These are phyloP conservation scores for Trypanosoma congolense DNA, from an alignment of 208 protist species.

Conservation along the genomic window DNA sequence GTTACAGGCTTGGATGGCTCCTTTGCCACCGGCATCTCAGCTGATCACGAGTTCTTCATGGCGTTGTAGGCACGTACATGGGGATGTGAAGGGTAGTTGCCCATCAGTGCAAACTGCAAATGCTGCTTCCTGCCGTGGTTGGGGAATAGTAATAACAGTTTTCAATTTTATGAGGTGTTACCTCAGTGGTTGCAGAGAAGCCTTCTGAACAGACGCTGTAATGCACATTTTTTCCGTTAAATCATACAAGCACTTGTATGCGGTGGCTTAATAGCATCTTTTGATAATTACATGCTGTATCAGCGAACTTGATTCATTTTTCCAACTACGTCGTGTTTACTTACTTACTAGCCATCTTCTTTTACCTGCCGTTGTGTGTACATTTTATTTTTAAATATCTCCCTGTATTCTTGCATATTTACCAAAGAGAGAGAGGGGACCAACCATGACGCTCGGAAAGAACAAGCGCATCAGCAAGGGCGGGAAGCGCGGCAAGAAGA, in stretches of 20 bases:
- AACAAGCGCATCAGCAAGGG: slow-evolving; percentile 95
- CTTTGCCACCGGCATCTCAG: slow-evolving; percentile 63
- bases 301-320: no score
- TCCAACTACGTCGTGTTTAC: neutral
- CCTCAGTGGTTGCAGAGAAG: no score
- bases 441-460: slow-evolving; percentile 92
- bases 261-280: no score
- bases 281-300: no score
- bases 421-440: slow-evolving; percentile 2
- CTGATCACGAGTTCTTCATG: slow-evolving; percentile 64
- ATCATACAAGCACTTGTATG: no score
- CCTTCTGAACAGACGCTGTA: no score
- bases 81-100: neutral
- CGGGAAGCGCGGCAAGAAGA: slow-evolving; percentile 93
- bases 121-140: neutral
- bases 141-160: no score
- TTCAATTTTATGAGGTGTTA: no score
- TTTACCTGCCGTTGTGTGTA: neutral
- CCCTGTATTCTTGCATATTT: neutral
- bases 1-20: slow-evolving; percentile 27
- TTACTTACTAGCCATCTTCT: neutral
- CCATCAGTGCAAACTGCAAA: neutral
- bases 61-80: slow-evolving; percentile 22
- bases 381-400: neutral
- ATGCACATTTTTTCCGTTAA: no score